Evolutionary conservation across 2,329 filamentous ascomycete genomes (phyloP).

Genomic region (Microdochium paspali): DNA sequence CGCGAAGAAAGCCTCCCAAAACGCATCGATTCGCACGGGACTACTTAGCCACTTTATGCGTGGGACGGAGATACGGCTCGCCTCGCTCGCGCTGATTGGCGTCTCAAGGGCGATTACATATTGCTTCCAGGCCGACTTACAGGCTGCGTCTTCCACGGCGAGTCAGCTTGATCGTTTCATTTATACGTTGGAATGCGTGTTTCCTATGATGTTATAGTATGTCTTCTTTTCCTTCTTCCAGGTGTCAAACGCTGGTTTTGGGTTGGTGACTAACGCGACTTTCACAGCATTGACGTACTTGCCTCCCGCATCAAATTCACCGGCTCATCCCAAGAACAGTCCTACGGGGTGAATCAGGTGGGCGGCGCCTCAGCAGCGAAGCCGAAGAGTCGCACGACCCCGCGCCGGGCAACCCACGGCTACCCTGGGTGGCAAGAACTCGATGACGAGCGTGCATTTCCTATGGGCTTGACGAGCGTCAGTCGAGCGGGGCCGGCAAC

Average conservation of each 20-base stretch:
- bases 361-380: neutral
- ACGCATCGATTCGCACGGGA: slow-evolving; percentile 16
- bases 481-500: neutral
- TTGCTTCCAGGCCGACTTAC: slow-evolving; percentile 25
- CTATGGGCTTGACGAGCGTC: neutral
- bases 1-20: slow-evolving; percentile 19
- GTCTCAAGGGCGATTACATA: slow-evolving; percentile 29
- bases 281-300: slow-evolving; percentile 1
- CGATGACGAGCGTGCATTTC: slow-evolving; percentile 1
- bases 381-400: neutral
- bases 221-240: slow-evolving; percentile 5
- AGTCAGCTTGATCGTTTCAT: slow-evolving; percentile 30
- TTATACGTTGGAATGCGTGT: slow-evolving; percentile 30
- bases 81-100: slow-evolving; percentile 26
- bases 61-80: slow-evolving; percentile 28
- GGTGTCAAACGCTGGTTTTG: neutral
- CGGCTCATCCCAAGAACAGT: neutral
- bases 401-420: neutral
- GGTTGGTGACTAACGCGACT: too few relatives aligned
- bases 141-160: slow-evolving; percentile 24
- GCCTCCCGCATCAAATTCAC: slow-evolving; percentile 1
- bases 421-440: slow-evolving; percentile 1
- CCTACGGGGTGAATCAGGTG: neutral
- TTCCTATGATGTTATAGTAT: slow-evolving; percentile 29
- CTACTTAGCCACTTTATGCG: slow-evolving; percentile 29